Evolutionary conservation across 2,329 filamentous ascomycete species (phyloP), one percentile per base, ranked within the genome.

Genomic region (Plenodomus biglobosus): DNA sequence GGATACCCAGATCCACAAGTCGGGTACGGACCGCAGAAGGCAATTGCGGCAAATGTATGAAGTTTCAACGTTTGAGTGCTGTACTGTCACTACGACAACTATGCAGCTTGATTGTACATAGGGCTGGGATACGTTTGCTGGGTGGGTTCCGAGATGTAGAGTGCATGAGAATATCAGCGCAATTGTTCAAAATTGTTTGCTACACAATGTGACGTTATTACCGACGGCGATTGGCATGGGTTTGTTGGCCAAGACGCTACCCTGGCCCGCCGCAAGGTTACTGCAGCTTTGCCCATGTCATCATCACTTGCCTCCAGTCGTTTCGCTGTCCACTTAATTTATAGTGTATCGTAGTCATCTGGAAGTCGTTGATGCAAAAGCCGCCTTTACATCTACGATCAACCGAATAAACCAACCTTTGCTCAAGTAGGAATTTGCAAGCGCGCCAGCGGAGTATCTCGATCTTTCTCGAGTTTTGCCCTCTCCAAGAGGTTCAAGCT

Each of bases 1-100:
- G 76, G 77, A 21, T 70, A 73, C 45, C 69, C 69, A 22, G 52
- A 73, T 40, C 62, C 74, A 35, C 74, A 76, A 57, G 70, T 75
- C 13, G 61, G 55, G 1, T 76, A 77, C 50, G 75, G 75, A 18
- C 66, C 68, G 22, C 55, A 58, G 39, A 48, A 52, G 32, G 55
- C 61, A 24, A 56, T 61, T 45, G 59, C 58, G 44, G 61, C 61
- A 38, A 61, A 59, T 48, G 49, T 65, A 45, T 65, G 55, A 44
- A 49, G 50, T 48, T 52, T 48, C 22, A 49, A 49, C 39, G 53
- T 43, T 48, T 47, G 49, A 32, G 44, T 35, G 43, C 24, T 40
- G 44, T 42, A 17, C 34, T 22, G 44, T 17, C 36, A 53, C 6
- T 15, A 46, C 39, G 40, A 49, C 55, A 51, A 59, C 47, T 42